A percentile compares a stretch with the other conserved stretches of the same genome.
phyloP scores from a whole-genome alignment of 78 protist genomes.

The Anaeramoeba flamelloides region DNA sequence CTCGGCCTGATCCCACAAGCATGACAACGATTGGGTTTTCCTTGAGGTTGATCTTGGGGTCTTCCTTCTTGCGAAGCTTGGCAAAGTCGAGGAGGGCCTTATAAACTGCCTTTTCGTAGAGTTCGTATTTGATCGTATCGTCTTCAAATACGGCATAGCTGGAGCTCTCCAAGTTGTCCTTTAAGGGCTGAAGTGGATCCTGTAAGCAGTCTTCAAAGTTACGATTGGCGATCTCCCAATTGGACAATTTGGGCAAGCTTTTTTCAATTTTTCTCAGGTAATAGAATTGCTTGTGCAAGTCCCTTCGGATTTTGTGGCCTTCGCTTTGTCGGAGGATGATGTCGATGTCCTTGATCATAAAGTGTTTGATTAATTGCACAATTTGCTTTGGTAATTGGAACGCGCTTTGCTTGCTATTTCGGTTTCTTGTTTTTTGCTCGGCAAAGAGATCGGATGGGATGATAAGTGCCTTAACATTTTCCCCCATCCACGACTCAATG shows the following conservation, averaged over 20 bases:
- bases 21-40: conserved; percentile 25
- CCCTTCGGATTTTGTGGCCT: too few relatives aligned
- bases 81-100: not conserved
- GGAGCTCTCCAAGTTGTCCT: not conserved
- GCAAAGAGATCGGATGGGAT: not conserved
- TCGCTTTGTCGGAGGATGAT: too few relatives aligned
- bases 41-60: not conserved
- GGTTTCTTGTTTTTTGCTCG: too few relatives aligned
- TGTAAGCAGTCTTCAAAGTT: too few relatives aligned
- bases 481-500: not conserved
- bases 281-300: too few relatives aligned
- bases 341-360: too few relatives aligned
- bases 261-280: too few relatives aligned
- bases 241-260: too few relatives aligned
- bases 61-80: not conserved
- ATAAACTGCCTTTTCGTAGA: not conserved
- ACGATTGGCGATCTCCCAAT: too few relatives aligned
- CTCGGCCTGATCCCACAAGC: conserved; percentile 97
- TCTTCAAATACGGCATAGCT: not conserved
- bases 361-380: too few relatives aligned
- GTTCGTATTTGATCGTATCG: not conserved
- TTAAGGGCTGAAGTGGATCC: not conserved
- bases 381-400: too few relatives aligned
- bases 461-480: not conserved
- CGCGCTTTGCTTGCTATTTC: not conserved